These are phyloP conservation scores for Penicillium hesseltinei DNA, from an alignment of 2,329 filamentous ascomycete species.

Conservation along the genomic window DNA sequence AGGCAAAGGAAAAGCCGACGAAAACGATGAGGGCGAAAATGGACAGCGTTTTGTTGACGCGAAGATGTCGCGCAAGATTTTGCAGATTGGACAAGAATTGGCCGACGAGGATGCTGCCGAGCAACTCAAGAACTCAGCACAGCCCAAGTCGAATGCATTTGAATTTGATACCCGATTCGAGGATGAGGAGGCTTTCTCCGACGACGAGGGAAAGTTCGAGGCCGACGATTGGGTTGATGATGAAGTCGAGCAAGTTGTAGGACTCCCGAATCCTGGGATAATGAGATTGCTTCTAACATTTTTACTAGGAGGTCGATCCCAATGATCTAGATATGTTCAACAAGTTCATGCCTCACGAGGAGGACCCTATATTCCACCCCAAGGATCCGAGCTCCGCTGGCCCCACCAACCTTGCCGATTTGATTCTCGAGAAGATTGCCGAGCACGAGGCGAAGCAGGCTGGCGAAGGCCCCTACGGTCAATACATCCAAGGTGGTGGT, in stretches of 20 bases:
- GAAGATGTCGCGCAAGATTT: conserved; percentile 81
- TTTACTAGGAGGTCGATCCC: conserved; percentile 71
- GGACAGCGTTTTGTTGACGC: conserved; percentile 77
- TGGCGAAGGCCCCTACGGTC: conserved; percentile 34
- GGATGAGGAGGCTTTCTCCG: conserved; percentile 51
- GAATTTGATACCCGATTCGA: conserved; percentile 75
- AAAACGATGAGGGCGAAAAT: conserved; percentile 55
- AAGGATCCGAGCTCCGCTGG: conserved; percentile 46
- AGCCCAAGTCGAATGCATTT: conserved; percentile 63
- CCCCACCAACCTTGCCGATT: conserved; percentile 78
- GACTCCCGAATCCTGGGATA: conserved; percentile 10
- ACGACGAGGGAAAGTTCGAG: conserved; percentile 54
- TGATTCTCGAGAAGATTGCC: conserved; percentile 93
- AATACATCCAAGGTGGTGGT: conserved; percentile 53
- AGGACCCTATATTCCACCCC: conserved; percentile 69
- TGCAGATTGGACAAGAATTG: conserved; percentile 85
- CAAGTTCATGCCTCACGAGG: conserved; percentile 78
- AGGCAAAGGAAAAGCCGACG: conserved; percentile 60
- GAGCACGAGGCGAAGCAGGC: conserved; percentile 74
- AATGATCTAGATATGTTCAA: conserved; percentile 87
- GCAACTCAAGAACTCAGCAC: conserved; percentile 38
- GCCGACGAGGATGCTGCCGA: conserved; percentile 73
- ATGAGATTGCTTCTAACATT: conserved; percentile 11
- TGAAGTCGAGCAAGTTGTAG: conserved; percentile 51
- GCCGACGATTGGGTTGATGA: conserved; percentile 74